A percentile compares a stretch with the other conserved stretches of the same genome.
Evolutionary conservation across 257 asterid genomes (phyloP).

Genomic region (Solanum chiquidenum): DNA sequence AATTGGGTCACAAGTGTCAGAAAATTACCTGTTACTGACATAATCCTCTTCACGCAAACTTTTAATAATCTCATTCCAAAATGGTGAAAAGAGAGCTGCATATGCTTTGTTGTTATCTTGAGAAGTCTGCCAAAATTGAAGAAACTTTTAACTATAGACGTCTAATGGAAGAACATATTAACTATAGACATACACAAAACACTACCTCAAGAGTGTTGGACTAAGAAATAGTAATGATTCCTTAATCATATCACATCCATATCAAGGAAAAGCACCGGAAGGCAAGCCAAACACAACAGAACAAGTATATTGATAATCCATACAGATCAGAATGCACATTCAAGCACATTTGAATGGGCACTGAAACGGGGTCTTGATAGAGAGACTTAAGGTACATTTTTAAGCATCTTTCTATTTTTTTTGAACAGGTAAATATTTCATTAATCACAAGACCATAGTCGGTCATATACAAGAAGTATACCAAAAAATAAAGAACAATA

Average conservation of each 20-base stretch:
- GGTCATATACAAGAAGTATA: not conserved
- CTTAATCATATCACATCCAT: not conserved
- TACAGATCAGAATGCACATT: not conserved
- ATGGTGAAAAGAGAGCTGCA: conserved; percentile 89
- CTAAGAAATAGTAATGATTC: not conserved
- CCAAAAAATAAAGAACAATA: not conserved
- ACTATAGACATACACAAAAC: not conserved
- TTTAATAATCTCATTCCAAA: conserved; percentile 95
- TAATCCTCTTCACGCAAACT: conserved; percentile 97
- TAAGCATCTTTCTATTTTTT: not conserved
- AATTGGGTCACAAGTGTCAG: not conserved
- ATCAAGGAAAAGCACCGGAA: not conserved
- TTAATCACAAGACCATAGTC: not conserved
- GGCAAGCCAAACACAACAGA: not conserved
- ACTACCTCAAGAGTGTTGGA: not conserved
- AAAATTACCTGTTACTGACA: conserved; percentile 68
- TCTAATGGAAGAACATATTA: conserved; percentile 4
- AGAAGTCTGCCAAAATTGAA: conserved; percentile 31
- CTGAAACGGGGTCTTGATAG: not conserved
- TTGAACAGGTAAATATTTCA: not conserved
- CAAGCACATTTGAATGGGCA: not conserved
- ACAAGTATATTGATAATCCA: not conserved
- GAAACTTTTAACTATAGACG: not conserved
- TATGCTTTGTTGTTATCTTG: conserved; percentile 56
- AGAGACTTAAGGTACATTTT: not conserved